Evolutionary conservation across 495 filamentous ascomycete species (phyloP), one percentile per base, ranked within the genome.

Genomic region (Coniosporium apollinis): DNA sequence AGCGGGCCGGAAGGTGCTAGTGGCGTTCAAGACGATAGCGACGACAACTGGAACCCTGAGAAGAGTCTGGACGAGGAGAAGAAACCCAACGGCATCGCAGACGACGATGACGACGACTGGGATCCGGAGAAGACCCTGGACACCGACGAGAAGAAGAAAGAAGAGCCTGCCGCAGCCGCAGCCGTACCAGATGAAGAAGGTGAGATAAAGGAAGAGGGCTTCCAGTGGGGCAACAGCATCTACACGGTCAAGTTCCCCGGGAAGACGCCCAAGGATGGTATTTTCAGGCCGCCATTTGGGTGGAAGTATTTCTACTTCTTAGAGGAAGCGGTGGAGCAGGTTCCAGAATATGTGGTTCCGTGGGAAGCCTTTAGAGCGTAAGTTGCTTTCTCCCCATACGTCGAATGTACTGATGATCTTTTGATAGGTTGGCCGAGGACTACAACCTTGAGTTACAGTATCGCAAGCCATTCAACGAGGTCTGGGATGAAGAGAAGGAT

Each of bases 261-360:
- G 22, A 32, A 31, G 21, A 26, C 44, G 0, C 83, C 82, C 4
- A 60, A 71, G 34, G 82, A 87, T 37, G 77, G 78, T 26, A 62
- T 83, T 24, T 97, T 96, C 58, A 74, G 89, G 2, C 91, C 91
- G 2, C 82, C 85, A 0, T 97, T 85, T 50, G 91, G 91, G 19
- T 94, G 89, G 87, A 87, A 82, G 51, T 97, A 97, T 54, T 91
- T 71, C 50, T 97, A 91, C 64, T 87, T 83, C 49, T 72, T 97
- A 47, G 71, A 86, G 47, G 89, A 97, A 53, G 91, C 89, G 1
- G 89, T 97, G 14, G 85, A 93, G 54, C 83, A 86, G 45, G 79
- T 94, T 7, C 89, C 89, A 17, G 89, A 97, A 59, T 97, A 94
- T 55, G 86, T 97, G 7, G 91, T 97, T 5, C 89, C 89, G 0